Base-by-base conservation (phyloP, 1,139 yeast species). In the Debaryomycetaceae sp. region DNA sequence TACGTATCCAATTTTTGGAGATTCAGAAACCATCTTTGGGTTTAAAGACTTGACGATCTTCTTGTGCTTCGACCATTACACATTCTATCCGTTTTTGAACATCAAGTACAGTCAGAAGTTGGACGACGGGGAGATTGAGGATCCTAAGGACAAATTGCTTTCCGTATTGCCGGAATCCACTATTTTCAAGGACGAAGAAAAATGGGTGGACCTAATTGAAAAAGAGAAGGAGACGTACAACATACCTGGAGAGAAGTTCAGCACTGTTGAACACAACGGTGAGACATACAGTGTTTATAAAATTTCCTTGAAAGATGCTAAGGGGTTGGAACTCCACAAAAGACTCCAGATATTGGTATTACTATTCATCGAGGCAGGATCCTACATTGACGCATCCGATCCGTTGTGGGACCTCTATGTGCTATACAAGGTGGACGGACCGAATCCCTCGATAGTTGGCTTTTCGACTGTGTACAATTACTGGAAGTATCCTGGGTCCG, bases 1-100 rank as follows among this genome's bases (percentile, higher is more conserved):
- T 63, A 91, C 98, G 1, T 92, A 92, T 60, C 96, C 97, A 2
- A 83, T 92, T 11, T 92, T 80, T 66, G 98, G 98, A 7, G 96
- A 89, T 41, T 75, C 88, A 2, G 98, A 94, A 58, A 81, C 83
- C 39, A 82, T 94, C 7, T 88, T 81, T 58, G 99, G 99, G 2
- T 94, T 79, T 58, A 74, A 83, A 49, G 83, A 79, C 52, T 69
- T 91, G 35, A 68, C 70, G 35, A 75, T 78, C 28, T 69, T 61
- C 42, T 56, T 72, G 22, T 72, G 78, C 46, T 72, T 70, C 48
- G 77, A 72, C 48, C 75, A 75, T 49, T 70, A 53, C 48, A 70
- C 75, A 5, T 69, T 68, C 44, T 57, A 56, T 36, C 75, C 76
- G n/a, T 70, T 71, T 50, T 60, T 81, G 42, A 79, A 79, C 41